A percentile compares a stretch with the other conserved stretches of the same genome.
phyloP scores from a whole-genome alignment of 106 monocot genomes.

The Dactylorhiza incarnata region DNA sequence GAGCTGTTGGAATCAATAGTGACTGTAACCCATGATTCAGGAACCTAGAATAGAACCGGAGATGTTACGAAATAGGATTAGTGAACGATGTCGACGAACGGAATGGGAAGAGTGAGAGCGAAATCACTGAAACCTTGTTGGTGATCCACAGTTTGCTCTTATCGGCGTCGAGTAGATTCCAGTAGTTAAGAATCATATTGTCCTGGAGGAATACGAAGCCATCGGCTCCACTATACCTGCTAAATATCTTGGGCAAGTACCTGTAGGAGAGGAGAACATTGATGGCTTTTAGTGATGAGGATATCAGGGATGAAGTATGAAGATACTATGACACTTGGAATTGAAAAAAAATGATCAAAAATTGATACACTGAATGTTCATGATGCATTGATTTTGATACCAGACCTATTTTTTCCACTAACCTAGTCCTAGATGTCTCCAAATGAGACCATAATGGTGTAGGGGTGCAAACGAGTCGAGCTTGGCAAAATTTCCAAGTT shows the following conservation, averaged over 20 bases:
- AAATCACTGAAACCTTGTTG: conserved; percentile 48
- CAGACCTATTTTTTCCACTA: too few relatives aligned
- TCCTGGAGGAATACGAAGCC: conserved; percentile 96
- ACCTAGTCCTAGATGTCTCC: too few relatives aligned
- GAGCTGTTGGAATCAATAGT: conserved; percentile 40
- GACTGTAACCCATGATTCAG: conserved; percentile 58
- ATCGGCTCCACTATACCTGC: conserved; percentile 58
- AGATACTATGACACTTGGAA: neutral
- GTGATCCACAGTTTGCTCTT: conserved; percentile 91
- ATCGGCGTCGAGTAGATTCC: conserved; percentile 87
- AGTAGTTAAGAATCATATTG: conserved; percentile 87
- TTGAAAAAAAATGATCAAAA: too few relatives aligned
- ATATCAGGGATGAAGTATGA: too few relatives aligned
- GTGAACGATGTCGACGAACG: neutral
- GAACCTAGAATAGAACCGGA: conserved; percentile 26
- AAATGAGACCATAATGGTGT: too few relatives aligned
- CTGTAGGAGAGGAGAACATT: conserved; percentile 16
- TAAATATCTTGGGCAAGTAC: conserved; percentile 73
- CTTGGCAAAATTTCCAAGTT: too few relatives aligned
- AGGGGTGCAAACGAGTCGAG: too few relatives aligned
- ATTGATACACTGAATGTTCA: too few relatives aligned
- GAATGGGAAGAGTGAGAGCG: neutral
- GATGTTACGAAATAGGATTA: neutral
- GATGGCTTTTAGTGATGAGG: neutral
- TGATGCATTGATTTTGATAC: too few relatives aligned